Evolutionary conservation across 331 rosid species (phyloP).

Genomic region (Cydonia oblonga): DNA sequence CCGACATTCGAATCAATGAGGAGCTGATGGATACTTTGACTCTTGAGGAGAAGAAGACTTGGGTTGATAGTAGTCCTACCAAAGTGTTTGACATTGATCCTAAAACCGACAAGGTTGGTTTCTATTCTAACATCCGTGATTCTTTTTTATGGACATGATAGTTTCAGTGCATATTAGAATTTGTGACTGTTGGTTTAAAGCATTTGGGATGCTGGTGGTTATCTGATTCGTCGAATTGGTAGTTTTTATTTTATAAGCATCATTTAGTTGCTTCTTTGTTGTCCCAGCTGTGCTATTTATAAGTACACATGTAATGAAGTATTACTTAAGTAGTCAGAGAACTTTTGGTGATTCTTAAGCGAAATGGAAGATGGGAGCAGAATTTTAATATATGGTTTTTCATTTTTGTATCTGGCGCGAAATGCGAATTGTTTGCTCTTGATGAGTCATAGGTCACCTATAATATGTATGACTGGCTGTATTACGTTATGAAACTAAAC

Average conservation of each 20-base stretch:
- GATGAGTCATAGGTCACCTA: background rate
- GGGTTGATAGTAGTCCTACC: conserved; percentile 92
- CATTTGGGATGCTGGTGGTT: background rate
- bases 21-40: conserved; percentile 81
- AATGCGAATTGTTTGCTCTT: too few species aligned
- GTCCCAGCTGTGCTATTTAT: background rate
- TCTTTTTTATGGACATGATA: background rate
- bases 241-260: background rate
- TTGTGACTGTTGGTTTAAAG: background rate
- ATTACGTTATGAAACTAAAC: background rate
- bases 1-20: conserved; percentile 59
- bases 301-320: background rate
- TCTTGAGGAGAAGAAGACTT: conserved; percentile 58
- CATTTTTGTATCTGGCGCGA: too few species aligned
- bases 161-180: background rate
- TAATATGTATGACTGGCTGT: background rate
- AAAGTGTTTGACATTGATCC: conserved; percentile 67
- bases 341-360: background rate
- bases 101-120: conserved; percentile 58
- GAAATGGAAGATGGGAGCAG: background rate
- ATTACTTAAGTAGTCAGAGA: background rate
- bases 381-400: too few species aligned
- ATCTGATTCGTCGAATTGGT: background rate
- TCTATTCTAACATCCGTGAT: background rate
- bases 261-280: background rate